Percentiles rank a stretch among this genome's conserved stretches.
phyloP scores from a whole-genome alignment of 129 eudicot species.

The Tanacetum coccineum region DNA sequence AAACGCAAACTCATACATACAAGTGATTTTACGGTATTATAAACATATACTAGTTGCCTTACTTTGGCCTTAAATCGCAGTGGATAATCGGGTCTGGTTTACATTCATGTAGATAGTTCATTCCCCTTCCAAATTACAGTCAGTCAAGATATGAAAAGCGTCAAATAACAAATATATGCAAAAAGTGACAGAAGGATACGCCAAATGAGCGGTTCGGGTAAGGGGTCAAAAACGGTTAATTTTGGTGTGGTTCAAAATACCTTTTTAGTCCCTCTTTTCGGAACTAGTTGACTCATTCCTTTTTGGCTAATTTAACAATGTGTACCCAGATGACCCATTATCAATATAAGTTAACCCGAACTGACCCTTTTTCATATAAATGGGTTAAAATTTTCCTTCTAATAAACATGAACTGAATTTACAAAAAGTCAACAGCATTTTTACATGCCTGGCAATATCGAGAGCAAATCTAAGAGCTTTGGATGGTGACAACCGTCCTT shows the following conservation, averaged over 20 bases:
- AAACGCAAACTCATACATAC: slow-evolving; percentile 19
- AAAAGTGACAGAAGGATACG: background rate
- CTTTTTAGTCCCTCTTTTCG: too few relatives aligned
- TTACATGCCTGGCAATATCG: slow-evolving; percentile 87
- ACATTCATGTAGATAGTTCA: slow-evolving; percentile 93
- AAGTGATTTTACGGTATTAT: slow-evolving; percentile 17
- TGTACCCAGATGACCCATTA: too few relatives aligned
- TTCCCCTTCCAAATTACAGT: slow-evolving; percentile 60
- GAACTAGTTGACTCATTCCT: too few relatives aligned
- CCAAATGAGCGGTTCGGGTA: background rate
- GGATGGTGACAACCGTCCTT: slow-evolving; percentile 76
- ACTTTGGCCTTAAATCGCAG: slow-evolving; percentile 95
- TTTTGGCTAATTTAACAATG: too few relatives aligned
- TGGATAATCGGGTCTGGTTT: slow-evolving; percentile 92
- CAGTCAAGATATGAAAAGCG: slow-evolving; percentile 16
- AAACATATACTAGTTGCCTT: slow-evolving; percentile 63
- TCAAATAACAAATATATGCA: background rate
- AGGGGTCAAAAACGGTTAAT: background rate
- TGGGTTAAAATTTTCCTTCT: too few relatives aligned
- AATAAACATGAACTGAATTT: too few relatives aligned
- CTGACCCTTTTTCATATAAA: too few relatives aligned
- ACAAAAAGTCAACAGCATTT: background rate
- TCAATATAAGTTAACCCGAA: too few relatives aligned
- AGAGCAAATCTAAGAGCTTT: slow-evolving; percentile 80
- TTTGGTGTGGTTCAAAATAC: too few relatives aligned